These are phyloP conservation scores for Coelastrella sp. DNA, from an alignment of 139 green algal genomes.

Conservation along the genomic window DNA sequence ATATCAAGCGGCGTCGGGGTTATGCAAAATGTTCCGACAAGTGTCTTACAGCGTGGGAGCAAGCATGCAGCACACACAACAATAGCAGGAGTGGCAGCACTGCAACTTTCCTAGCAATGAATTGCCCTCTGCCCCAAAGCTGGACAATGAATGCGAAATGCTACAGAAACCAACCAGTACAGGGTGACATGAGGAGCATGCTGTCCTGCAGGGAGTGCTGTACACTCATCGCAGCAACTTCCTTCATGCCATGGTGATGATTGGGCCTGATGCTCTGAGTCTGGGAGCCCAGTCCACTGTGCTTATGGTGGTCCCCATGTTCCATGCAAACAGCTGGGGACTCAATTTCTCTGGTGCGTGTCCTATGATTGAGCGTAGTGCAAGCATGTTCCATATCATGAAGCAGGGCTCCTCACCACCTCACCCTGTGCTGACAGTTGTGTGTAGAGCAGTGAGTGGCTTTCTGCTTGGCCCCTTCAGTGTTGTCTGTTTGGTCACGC, in stretches of 20 bases:
- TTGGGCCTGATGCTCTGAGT: conserved; percentile 61
- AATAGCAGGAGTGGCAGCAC: background rate
- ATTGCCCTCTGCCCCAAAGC: background rate
- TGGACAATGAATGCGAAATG: background rate
- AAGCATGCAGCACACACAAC: no score
- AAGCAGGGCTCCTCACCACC: no score
- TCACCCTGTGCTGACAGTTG: no score
- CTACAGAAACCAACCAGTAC: no score
- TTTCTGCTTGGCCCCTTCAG: no score
- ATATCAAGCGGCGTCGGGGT: no score
- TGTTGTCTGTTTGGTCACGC: no score
- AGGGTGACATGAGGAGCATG: background rate
- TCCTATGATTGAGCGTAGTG: background rate
- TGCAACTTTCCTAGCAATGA: background rate
- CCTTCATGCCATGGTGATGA: conserved; percentile 71
- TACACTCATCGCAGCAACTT: conserved; percentile 85
- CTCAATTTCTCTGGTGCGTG: conserved; percentile 26
- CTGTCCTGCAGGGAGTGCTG: conserved; percentile 72
- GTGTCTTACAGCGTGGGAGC: no score
- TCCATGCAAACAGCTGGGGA: conserved; percentile 84
- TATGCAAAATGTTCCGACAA: no score
- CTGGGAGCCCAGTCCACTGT: conserved; percentile 53
- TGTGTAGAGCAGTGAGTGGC: no score
- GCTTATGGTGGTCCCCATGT: conserved; percentile 84
- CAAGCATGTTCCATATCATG: no score